phyloP scores from a whole-genome alignment of 179 eudicot species.

The Beta corolliflora region DNA sequence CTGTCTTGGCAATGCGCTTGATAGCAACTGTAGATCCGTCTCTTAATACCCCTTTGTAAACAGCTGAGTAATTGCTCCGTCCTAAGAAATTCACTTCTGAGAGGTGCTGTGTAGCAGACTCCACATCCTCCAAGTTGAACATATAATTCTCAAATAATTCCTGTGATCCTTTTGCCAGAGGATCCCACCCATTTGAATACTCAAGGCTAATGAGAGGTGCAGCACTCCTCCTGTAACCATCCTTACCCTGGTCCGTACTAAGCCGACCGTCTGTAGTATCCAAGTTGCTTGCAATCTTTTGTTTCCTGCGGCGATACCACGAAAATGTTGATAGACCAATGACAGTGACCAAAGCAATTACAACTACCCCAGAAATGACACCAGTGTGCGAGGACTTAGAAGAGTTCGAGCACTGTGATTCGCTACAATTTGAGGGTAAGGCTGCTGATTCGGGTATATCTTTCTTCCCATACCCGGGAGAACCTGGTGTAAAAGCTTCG shows the following conservation, averaged over 20 bases:
- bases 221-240: conserved; percentile 59
- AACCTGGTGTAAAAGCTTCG: conserved; percentile 62
- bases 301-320: conserved; percentile 76
- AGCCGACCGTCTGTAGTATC: conserved; percentile 56
- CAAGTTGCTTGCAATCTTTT: conserved; percentile 64
- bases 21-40: conserved; percentile 83
- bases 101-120: conserved; percentile 84
- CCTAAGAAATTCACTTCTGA: conserved; percentile 79
- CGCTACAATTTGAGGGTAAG: conserved; percentile 47
- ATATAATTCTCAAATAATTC: conserved; percentile 69
- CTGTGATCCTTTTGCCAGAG: conserved; percentile 63
- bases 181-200: conserved; percentile 86
- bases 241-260: conserved; percentile 70
- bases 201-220: conserved; percentile 80
- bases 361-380: conserved; percentile 44
- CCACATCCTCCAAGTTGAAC: conserved; percentile 85
- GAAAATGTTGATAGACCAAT: conserved; percentile 52
- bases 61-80: conserved; percentile 74
- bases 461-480: conserved; percentile 44
- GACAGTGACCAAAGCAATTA: conserved; percentile 38
- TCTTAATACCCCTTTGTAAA: conserved; percentile 73
- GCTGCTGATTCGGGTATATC: conserved; percentile 72
- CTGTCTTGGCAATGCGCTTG: conserved; percentile 75
- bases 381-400: conserved; percentile 41
- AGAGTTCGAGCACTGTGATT: conserved; percentile 36